These are phyloP conservation scores for Pugionium dolabratum DNA, from an alignment of 345 rosid species.

Conservation along the genomic window DNA sequence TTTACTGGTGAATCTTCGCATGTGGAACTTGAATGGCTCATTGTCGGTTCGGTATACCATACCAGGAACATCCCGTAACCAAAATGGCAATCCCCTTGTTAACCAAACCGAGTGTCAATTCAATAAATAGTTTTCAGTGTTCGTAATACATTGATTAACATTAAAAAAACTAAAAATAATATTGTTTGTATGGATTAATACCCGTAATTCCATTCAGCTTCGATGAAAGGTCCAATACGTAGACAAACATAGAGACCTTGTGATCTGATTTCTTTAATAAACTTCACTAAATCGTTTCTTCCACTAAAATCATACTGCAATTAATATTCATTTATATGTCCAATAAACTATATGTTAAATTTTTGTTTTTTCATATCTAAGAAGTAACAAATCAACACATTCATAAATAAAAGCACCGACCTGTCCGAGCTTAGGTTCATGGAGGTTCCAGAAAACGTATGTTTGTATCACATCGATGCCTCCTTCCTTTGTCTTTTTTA, in stretches of 20 bases:
- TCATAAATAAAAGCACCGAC: constrained; percentile 36
- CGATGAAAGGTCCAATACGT: constrained; percentile 81
- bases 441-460: constrained; percentile 89
- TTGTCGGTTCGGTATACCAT: constrained; percentile 76
- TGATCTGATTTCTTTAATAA: constrained; percentile 63
- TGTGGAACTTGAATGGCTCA: constrained; percentile 79
- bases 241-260: constrained; percentile 71
- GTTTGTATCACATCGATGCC: constrained; percentile 86
- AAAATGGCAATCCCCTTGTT: constrained; percentile 72
- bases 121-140: neutral
- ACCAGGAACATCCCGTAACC: constrained; percentile 75
- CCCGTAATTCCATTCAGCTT: constrained; percentile 90
- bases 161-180: neutral
- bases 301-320: constrained; percentile 79
- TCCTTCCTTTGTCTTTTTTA: constrained; percentile 77
- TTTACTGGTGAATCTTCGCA: constrained; percentile 57
- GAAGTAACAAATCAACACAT: neutral
- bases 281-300: constrained; percentile 59
- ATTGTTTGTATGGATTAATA: constrained; percentile 26
- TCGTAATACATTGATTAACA: neutral
- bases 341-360: constrained; percentile 8
- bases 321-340: neutral
- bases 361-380: neutral
- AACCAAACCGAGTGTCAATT: constrained; percentile 8
- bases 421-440: constrained; percentile 78